These are phyloP conservation scores for Omphalea diandra DNA, from an alignment of 441 rosid species.

Conservation along the genomic window DNA sequence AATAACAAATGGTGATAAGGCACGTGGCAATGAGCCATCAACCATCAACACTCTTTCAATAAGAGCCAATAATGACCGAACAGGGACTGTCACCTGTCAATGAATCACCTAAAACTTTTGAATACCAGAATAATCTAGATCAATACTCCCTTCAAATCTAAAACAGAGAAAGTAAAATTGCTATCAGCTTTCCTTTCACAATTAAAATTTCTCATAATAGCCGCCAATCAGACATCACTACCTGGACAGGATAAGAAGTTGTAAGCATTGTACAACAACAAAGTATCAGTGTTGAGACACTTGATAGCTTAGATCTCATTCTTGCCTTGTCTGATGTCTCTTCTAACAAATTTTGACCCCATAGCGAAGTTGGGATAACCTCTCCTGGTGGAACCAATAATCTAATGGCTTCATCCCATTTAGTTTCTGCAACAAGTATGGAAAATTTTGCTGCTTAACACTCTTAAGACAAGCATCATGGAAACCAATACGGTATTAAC, in stretches of 20 bases:
- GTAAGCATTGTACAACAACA: slow-evolving; percentile 67
- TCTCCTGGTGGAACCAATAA: slow-evolving; percentile 71
- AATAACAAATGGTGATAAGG: slow-evolving; percentile 50
- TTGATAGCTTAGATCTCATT: slow-evolving; percentile 49
- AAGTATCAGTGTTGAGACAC: slow-evolving; percentile 52
- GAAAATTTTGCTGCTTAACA: neutral
- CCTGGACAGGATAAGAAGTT: slow-evolving; percentile 69
- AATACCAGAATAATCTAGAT: slow-evolving; percentile 7
- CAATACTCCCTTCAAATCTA: neutral
- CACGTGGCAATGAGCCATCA: slow-evolving; percentile 65
- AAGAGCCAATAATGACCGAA: slow-evolving; percentile 62
- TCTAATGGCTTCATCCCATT: slow-evolving; percentile 55
- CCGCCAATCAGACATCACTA: slow-evolving; percentile 26
- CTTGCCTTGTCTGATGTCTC: slow-evolving; percentile 39
- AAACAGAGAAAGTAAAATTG: slow-evolving; percentile 3
- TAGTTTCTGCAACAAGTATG: slow-evolving; percentile 48
- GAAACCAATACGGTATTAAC: slow-evolving; percentile 18
- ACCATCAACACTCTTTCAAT: slow-evolving; percentile 77
- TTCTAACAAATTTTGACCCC: slow-evolving; percentile 44
- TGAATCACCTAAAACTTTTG: slow-evolving; percentile 11
- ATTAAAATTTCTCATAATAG: slow-evolving; percentile 11
- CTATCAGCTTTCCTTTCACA: slow-evolving; percentile 5
- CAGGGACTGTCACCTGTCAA: slow-evolving; percentile 56
- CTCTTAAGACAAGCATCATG: slow-evolving; percentile 13
- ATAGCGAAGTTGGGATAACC: slow-evolving; percentile 59